These are phyloP conservation scores for Bombardia bombarda DNA, from an alignment of 495 filamentous ascomycete species.

Conservation along the genomic window DNA sequence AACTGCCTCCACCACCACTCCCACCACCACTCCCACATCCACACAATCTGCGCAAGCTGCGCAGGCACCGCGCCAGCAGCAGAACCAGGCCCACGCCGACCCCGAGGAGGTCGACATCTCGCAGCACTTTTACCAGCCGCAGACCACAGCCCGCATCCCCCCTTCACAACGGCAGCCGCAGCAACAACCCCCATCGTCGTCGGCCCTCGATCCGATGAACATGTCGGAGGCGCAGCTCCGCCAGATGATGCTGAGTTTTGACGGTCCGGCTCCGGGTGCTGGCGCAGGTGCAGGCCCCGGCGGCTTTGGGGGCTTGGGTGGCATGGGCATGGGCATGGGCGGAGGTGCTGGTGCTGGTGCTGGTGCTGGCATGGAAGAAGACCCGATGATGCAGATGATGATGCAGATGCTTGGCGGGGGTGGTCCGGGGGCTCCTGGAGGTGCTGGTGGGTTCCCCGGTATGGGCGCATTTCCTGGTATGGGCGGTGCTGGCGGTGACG, in stretches of 20 bases:
- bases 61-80: constrained; percentile 11
- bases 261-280: constrained; percentile 2
- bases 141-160: constrained; percentile 24
- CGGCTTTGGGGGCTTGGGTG: background rate
- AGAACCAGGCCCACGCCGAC: constrained; percentile 36
- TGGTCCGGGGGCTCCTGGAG: constrained; percentile 7
- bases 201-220: background rate
- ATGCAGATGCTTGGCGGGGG: constrained; percentile 22
- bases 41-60: background rate
- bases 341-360: background rate
- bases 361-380: constrained; percentile 12
- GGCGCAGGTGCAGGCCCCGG: background rate
- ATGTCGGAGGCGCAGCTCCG: constrained; percentile 35
- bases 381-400: constrained; percentile 28
- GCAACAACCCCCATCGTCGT: too few relatives aligned
- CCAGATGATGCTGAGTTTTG: constrained; percentile 38
- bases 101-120: constrained; percentile 72
- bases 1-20: constrained; percentile 5
- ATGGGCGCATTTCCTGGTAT: too few relatives aligned
- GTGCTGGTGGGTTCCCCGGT: too few relatives aligned
- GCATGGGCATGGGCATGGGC: background rate
- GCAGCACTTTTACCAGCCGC: constrained; percentile 46
- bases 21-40: constrained; percentile 11
- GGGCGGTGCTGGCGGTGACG: background rate
- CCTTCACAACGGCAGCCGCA: constrained; percentile 17